Evolutionary conservation across 2,329 filamentous ascomycete species (phyloP).

Genomic region (Tolypocladium sp.): DNA sequence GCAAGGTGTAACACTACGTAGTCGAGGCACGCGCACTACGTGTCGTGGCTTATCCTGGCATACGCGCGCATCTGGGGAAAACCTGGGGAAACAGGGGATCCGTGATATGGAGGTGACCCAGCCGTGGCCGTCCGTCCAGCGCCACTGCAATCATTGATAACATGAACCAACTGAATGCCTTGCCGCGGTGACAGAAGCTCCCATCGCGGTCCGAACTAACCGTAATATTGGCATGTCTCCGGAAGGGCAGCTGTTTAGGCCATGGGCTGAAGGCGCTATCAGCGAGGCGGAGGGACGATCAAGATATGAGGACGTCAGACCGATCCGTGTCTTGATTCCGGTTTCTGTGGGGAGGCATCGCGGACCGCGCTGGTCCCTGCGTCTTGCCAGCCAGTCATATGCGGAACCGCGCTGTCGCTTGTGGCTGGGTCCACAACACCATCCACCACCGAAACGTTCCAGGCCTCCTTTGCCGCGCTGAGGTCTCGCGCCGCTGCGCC

Average conservation of each 20-base stretch:
- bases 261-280: background rate
- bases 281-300: background rate
- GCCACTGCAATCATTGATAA: background rate
- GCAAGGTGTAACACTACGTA: background rate
- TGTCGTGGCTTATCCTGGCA: background rate
- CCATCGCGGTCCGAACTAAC: background rate
- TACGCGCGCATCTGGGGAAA: background rate
- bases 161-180: background rate
- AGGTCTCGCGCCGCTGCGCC: background rate
- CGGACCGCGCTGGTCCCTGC: slow-evolving; percentile 1
- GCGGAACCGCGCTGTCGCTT: background rate
- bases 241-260: background rate
- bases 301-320: background rate
- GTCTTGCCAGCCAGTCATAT: background rate
- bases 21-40: background rate
- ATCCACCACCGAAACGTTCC: background rate
- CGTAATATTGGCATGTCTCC: background rate
- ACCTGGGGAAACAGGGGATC: background rate
- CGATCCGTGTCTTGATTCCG: background rate
- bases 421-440: background rate
- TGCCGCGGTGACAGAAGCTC: background rate
- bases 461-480: background rate
- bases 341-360: background rate
- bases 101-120: background rate
- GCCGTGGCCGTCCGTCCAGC: background rate